phyloP scores from a whole-genome alignment of 2,329 filamentous ascomycete species.

The Colletotrichum eleusines region DNA sequence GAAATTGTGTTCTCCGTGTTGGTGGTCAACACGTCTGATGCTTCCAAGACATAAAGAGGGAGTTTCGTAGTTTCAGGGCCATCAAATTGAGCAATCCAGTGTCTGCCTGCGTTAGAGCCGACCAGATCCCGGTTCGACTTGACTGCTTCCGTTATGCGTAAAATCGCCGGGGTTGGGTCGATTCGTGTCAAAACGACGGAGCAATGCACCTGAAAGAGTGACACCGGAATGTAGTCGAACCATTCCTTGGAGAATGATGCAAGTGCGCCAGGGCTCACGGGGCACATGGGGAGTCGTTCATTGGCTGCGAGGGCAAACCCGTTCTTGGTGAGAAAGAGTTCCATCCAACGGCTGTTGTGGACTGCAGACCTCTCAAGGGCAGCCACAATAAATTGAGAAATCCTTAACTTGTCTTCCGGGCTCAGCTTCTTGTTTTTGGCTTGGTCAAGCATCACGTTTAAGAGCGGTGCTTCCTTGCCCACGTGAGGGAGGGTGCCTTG shows the following conservation, averaged over 20 bases:
- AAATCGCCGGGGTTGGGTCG: not conserved
- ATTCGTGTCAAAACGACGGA: not conserved
- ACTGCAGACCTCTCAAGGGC: not conserved
- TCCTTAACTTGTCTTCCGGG: not conserved
- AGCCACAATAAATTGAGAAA: not conserved
- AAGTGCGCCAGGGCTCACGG: not conserved
- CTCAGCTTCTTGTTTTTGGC: not conserved
- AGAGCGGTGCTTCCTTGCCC: not conserved
- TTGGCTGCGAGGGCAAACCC: not conserved
- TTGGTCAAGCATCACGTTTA: not conserved
- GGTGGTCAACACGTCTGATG: not conserved
- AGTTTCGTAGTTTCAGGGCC: not conserved
- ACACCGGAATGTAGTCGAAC: not conserved
- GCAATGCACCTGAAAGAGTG: not conserved
- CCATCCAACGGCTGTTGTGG: not conserved
- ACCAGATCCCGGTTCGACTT: not conserved
- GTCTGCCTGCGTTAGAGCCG: not conserved
- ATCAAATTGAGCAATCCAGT: not conserved
- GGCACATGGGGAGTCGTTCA: not conserved
- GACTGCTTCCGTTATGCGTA: not conserved
- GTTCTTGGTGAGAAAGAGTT: not conserved
- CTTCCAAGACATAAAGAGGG: not conserved
- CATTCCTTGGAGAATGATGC: not conserved
- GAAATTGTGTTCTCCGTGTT: accelerated
- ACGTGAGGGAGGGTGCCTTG: not conserved